These are phyloP conservation scores for Solanum bulbocastanum DNA, from an alignment of 257 asterid genomes.

Conservation along the genomic window DNA sequence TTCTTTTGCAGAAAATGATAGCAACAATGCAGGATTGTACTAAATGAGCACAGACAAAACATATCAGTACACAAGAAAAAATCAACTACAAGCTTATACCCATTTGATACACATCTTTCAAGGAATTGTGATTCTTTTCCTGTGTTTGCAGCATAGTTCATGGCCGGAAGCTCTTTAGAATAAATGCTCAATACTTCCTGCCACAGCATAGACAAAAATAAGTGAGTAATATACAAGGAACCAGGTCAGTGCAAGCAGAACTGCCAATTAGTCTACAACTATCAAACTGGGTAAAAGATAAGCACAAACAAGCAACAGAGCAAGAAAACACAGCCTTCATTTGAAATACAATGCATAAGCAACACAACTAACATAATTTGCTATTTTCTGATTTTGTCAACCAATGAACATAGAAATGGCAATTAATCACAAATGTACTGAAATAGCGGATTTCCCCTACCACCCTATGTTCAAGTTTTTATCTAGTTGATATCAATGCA, in stretches of 20 bases:
- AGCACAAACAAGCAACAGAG: not conserved
- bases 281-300: not conserved
- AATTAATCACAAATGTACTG: not conserved
- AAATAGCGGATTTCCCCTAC: not conserved
- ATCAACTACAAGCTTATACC: constrained; percentile 28
- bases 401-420: not conserved
- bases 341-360: not conserved
- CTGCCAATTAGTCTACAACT: not conserved
- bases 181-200: constrained; percentile 71
- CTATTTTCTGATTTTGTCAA: not conserved
- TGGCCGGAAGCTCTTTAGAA: constrained; percentile 71
- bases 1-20: not conserved
- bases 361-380: not conserved
- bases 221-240: not conserved
- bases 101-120: constrained; percentile 74
- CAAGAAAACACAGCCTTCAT: not conserved
- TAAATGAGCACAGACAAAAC: not conserved
- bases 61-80: not conserved
- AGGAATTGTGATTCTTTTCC: constrained; percentile 82
- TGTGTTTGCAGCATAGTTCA: constrained; percentile 91
- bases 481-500: not conserved
- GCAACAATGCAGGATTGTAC: not conserved
- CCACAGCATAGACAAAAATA: not conserved
- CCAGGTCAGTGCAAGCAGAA: not conserved
- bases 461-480: not conserved